phyloP scores from a whole-genome alignment of 192 early-diverging fungal species.

The Coemansia furcata region DNA sequence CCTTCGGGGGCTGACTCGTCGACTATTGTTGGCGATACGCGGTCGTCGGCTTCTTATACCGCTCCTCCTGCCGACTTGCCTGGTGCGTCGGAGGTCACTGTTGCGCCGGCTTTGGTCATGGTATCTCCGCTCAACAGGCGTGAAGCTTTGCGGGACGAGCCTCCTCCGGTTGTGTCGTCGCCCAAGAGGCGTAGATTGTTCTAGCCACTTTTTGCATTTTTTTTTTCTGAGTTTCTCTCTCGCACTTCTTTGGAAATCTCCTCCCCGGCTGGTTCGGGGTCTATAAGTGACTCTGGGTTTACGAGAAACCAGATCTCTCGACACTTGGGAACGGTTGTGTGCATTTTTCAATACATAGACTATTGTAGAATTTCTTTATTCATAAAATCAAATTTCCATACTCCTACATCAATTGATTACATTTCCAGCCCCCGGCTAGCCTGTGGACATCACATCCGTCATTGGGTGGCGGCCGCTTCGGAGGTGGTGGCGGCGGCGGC shows the following conservation, averaged over 20 bases:
- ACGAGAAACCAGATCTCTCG: too few species aligned
- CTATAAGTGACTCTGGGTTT: too few species aligned
- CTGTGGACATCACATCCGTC: neutral
- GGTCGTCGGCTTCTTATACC: neutral
- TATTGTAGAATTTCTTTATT: neutral
- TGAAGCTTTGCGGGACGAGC: neutral
- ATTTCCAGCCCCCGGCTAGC: neutral
- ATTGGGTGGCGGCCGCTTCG: neutral
- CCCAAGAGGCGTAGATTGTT: neutral
- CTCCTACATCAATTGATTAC: neutral
- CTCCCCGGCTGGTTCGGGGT: too few species aligned
- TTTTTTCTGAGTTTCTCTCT: neutral
- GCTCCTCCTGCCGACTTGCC: neutral
- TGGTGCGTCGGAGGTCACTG: neutral
- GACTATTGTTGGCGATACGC: neutral
- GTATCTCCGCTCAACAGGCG: neutral
- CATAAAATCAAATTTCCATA: neutral
- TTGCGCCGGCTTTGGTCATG: neutral
- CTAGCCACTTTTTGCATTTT: neutral
- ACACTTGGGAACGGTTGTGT: too few species aligned
- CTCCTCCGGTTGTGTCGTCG: neutral
- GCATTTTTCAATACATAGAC: neutral
- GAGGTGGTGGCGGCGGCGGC: neutral
- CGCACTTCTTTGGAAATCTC: neutral
- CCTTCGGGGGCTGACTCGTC: neutral